Base-by-base conservation (phyloP, 2,329 filamentous ascomycete genomes). In the Incumbomyces lentus region DNA sequence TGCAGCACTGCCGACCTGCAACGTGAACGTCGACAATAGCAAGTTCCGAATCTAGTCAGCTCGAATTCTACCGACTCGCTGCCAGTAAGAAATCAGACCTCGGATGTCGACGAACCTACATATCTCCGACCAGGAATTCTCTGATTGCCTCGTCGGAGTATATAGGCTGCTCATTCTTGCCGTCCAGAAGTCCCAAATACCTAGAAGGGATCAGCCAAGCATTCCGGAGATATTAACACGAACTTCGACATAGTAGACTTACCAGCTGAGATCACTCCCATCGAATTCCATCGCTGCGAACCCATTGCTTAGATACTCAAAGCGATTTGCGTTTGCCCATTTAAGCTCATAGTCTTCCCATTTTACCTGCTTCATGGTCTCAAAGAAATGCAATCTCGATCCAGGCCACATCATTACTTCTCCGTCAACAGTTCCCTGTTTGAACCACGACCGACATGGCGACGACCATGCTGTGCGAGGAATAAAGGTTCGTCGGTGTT, bases 401-500 rank as follows among this genome's bases (percentile, higher is more conserved):
- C 59, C 59, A 1, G 66, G 65, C 45, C 59, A 69, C 26, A 68
- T 60, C 11, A 61, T 63, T 16, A 62, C 62, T 49, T 66, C 62
- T 19, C 53, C 52, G 32, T 54, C 52, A 12, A 32, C 33, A 16
- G 38, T 48, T 6, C 52, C 50, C 11, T 47, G 47, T 33, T 56
- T 56, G 44, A 53, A 55, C 52, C 52, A 55, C 16, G 43, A 48
- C 16, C 45, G 46, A 35, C 48, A 51, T 10, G 48, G 48, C n/a
- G 45, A 50, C 2, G 50, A 49, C 50, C 53, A 55, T 13, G 52
- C 50, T 26, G 46, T 39, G 29, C 65, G 56, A 47, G 64, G 56
- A 43, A 68, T 55, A 50, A 67, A 66, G 19, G 64, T 55, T 53
- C 68, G 64, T 1, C 64, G 63, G 51, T 69, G 66, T 45, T 64